Conservation (phyloP, 495 filamentous ascomycete genomes). For the Xylaria curta region DNA sequence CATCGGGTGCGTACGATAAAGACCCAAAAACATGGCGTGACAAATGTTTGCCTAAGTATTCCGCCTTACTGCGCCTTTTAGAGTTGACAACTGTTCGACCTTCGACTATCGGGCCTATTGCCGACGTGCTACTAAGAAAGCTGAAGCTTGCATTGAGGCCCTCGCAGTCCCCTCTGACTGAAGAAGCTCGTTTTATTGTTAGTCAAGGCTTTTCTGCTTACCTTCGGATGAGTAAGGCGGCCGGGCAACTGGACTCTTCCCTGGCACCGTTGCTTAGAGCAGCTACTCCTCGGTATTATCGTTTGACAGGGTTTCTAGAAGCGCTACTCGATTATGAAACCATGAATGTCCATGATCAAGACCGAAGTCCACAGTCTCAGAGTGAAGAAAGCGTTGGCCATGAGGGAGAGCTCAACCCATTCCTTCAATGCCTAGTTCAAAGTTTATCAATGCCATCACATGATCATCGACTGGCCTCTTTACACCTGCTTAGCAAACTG, state of each 20-base stretch:
- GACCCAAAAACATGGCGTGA: constrained; percentile 60
- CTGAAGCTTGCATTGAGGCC: constrained; percentile 63
- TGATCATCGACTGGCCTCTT: constrained; percentile 68
- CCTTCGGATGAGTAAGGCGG: constrained; percentile 55
- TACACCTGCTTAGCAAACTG: constrained; percentile 69
- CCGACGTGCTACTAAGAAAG: constrained; percentile 61
- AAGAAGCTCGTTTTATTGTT: constrained; percentile 64
- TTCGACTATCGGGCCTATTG: constrained; percentile 60
- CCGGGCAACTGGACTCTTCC: constrained; percentile 56
- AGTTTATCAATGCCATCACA: constrained; percentile 78
- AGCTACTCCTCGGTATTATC: constrained; percentile 66
- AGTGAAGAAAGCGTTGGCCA: constrained; percentile 45
- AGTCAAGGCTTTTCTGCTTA: constrained; percentile 63
- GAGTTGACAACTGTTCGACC: constrained; percentile 57
- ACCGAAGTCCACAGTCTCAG: constrained; percentile 38
- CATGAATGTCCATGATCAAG: constrained; percentile 45
- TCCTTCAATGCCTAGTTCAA: constrained; percentile 67
- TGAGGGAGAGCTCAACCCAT: constrained; percentile 56
- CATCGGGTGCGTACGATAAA: constrained; percentile 50
- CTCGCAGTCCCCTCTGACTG: constrained; percentile 58
- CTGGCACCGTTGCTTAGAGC: constrained; percentile 65
- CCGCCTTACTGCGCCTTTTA: constrained; percentile 57
- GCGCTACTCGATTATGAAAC: constrained; percentile 67
- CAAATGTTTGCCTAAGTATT: constrained; percentile 62
- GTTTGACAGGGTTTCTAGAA: constrained; percentile 70